Conservation (phyloP, 345 rosid genomes). For the Syzygium aqueum region DNA sequence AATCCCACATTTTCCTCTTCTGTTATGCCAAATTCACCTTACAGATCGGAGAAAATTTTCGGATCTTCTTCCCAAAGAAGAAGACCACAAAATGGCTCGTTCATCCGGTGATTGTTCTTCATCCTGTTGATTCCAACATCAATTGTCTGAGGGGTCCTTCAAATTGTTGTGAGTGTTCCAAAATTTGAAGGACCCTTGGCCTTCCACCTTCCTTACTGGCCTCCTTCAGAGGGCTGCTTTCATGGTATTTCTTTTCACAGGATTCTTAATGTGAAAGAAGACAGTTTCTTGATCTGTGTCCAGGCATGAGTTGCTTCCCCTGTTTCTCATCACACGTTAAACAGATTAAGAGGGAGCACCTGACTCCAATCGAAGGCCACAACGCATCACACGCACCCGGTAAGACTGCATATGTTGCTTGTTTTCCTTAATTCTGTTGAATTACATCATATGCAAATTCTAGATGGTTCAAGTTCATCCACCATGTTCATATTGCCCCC, state of each 20-base stretch:
- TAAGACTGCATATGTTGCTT: constrained; percentile 1
- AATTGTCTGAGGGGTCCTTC: background rate
- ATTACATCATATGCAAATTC: background rate
- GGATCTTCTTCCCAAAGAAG: background rate
- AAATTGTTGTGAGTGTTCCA: background rate
- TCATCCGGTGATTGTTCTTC: background rate
- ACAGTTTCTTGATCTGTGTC: background rate
- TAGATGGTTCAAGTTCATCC: background rate
- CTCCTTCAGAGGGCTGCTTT: too few relatives aligned
- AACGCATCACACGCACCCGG: constrained; percentile 7
- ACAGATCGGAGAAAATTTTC: background rate
- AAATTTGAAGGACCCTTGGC: background rate
- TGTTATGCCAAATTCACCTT: background rate
- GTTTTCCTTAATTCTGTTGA: background rate
- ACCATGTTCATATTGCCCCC: background rate
- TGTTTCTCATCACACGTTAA: constrained; percentile 52
- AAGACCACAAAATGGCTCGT: background rate
- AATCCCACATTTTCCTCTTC: background rate
- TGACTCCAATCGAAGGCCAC: constrained; percentile 3
- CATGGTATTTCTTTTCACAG: background rate
- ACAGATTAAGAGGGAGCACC: constrained; percentile 18
- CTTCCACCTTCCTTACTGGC: too few relatives aligned
- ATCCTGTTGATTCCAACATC: background rate
- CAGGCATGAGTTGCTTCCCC: constrained; percentile 58
- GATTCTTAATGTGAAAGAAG: background rate